Percentiles rank a stretch among this genome's conserved stretches.
These are phyloP conservation scores for Cryoendolithus antarcticus DNA, from an alignment of 2,329 filamentous ascomycete genomes.

Conservation along the genomic window DNA sequence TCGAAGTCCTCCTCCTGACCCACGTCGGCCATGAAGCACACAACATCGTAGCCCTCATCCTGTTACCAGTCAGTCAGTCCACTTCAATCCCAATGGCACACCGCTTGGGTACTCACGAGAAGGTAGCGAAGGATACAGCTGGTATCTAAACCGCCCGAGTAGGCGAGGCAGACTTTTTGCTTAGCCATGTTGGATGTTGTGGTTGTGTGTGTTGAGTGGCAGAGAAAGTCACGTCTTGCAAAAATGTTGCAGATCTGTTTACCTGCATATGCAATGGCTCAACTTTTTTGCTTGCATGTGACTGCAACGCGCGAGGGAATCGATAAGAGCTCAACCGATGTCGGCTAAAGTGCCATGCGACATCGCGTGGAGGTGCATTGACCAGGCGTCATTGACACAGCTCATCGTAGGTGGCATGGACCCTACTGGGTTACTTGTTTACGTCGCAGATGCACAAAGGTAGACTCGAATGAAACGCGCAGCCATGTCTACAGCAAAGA, in stretches of 20 bases:
- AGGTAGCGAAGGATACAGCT: conserved; percentile 41
- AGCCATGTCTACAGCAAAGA: conserved; percentile 10
- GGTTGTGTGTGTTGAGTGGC: conserved; percentile 1
- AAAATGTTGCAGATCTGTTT: too few species aligned
- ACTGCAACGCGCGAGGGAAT: too few species aligned
- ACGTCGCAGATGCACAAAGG: too few species aligned
- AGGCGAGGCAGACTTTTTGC: conserved; percentile 37
- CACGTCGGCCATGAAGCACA: conserved; percentile 59
- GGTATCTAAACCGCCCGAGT: conserved; percentile 47
- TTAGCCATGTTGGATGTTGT: conserved; percentile 22
- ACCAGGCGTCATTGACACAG: too few species aligned
- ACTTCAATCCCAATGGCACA: conserved; percentile 5
- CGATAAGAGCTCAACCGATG: too few species aligned
- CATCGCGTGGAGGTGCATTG: too few species aligned
- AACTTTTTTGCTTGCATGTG: background rate
- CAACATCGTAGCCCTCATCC: conserved; percentile 48
- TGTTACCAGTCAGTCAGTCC: conserved; percentile 16
- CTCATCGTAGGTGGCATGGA: too few species aligned
- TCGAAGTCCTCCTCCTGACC: conserved; percentile 54
- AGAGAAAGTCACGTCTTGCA: background rate
- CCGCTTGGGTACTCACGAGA: conserved; percentile 15
- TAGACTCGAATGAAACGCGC: too few species aligned
- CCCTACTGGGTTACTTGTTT: too few species aligned
- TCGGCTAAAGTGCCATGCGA: too few species aligned
- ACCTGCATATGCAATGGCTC: background rate